Base-by-base conservation (phyloP, 2,329 filamentous ascomycete genomes). In the Fusarium guadeloupense region DNA sequence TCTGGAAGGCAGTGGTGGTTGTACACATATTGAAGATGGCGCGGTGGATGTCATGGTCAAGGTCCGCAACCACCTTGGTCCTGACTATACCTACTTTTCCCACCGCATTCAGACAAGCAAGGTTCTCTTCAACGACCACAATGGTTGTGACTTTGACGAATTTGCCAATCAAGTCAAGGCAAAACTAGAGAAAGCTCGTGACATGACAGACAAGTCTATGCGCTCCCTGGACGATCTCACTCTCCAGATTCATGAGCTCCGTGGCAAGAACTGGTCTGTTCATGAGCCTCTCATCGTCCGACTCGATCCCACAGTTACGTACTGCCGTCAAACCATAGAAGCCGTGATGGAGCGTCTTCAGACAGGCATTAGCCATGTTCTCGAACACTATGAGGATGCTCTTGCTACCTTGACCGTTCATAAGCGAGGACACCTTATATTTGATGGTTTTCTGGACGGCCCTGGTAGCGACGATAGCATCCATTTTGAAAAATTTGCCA, bases 381-480 rank as follows among this genome's bases (percentile, higher is more conserved):
- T 85, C 20, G 76, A 78, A 42, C 77, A 79, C 20, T 77, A 81
- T 52, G 78, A 81, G 20, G 75, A 78, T 33, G 76, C 78, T 6
- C 74, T 83, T 23, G 68, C 68, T 44, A 80, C 77, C 19, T 72
- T 85, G 67, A 78, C 75, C 4, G 78, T 80, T 7, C 75, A 81
- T 61, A 85, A 85, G 66, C 78, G 82, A 37, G 83, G 83, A 1
- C 83, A 85, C 51, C 76, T 83, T 19, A 76, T 85, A 17, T 70
- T 60, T 19, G 68, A 70, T 45, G 68, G 68, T 20, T 70, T 70
- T 56, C 68, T 70, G 26, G 68, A 70, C 30, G 68, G 68, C 13
- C 66, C 68, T 12, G 76, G 79, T n/a, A 64, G 63, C 8, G 75
- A 76, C 31, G 71, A 69, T 14, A 64, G 66, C 9, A 70, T 65